phyloP scores from a whole-genome alignment of 352 stramenopile genomes.

The Phytophthora ramorum region DNA sequence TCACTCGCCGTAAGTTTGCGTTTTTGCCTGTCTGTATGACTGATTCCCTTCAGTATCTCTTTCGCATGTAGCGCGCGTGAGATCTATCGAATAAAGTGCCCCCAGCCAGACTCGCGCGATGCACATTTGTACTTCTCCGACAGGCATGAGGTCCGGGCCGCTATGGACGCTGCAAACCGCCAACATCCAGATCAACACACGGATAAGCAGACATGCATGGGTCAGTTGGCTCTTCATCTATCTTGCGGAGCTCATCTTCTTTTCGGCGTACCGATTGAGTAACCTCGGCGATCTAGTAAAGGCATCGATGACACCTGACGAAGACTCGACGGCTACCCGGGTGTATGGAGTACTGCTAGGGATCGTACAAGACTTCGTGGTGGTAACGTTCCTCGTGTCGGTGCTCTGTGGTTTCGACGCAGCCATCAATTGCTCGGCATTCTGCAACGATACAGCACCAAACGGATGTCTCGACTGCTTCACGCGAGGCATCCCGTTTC shows the following conservation, averaged over 20 bases:
- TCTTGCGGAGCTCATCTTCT: slow-evolving; percentile 25
- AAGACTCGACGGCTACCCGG: slow-evolving; percentile 15
- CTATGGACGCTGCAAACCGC: slow-evolving; percentile 13
- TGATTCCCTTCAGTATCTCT: slow-evolving; percentile 19
- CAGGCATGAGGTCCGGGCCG: slow-evolving; percentile 15
- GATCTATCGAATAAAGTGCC: slow-evolving; percentile 1
- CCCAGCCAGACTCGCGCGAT: neutral
- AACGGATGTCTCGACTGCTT: slow-evolving; percentile 43
- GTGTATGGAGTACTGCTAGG: slow-evolving; percentile 28
- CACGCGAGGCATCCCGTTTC: slow-evolving; percentile 28
- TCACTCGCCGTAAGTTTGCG: slow-evolving; percentile 1
- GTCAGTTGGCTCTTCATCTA: slow-evolving; percentile 30
- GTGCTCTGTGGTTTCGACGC: slow-evolving; percentile 34
- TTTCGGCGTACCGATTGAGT: slow-evolving; percentile 28
- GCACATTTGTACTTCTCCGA: slow-evolving; percentile 9
- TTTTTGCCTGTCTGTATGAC: slow-evolving; percentile 9
- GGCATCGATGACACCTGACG: neutral
- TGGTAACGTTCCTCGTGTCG: slow-evolving; percentile 26
- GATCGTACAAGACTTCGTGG: slow-evolving; percentile 34
- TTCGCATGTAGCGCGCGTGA: neutral
- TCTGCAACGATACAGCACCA: slow-evolving; percentile 40
- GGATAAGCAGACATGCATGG: slow-evolving; percentile 31
- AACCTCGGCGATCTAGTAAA: slow-evolving; percentile 26
- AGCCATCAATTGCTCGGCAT: slow-evolving; percentile 24
- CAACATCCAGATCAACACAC: slow-evolving; percentile 30